phyloP scores from a whole-genome alignment of 371 early-diverging fungal species.

The Sanchytrium tribonematis region DNA sequence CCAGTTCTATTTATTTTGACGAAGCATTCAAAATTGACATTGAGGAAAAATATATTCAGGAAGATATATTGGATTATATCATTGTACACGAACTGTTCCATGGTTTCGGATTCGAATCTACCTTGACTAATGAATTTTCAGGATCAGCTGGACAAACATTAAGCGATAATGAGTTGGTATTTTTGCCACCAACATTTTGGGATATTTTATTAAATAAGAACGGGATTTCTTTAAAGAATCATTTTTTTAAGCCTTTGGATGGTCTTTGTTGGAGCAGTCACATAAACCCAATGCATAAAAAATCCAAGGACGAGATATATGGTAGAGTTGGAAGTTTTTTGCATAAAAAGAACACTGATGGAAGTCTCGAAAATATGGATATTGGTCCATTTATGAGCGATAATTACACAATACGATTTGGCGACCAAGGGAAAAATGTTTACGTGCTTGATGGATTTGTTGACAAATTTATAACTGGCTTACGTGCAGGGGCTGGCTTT shows the following conservation, averaged over 20 bases:
- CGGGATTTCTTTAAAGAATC: not conserved
- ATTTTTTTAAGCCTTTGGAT: not conserved
- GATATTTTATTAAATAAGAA: not conserved
- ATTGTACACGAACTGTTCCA: not conserved
- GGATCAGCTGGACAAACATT: not conserved
- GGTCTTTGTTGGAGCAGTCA: not conserved
- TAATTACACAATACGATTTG: not conserved
- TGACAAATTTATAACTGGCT: not conserved
- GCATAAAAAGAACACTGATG: not conserved
- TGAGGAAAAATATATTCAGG: not conserved
- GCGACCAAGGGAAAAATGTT: not conserved
- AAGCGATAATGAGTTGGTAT: not conserved
- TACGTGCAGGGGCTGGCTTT: not conserved
- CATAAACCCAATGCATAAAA: not conserved
- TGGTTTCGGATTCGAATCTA: not conserved
- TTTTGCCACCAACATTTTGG: not conserved
- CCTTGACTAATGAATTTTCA: not conserved
- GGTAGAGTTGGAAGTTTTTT: not conserved
- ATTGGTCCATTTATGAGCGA: not conserved
- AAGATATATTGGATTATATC: not conserved
- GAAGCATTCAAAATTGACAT: not conserved
- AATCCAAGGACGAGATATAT: not conserved
- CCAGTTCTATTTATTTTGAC: not conserved
- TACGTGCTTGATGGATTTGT: not conserved
- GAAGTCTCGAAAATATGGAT: not conserved